Base-by-base conservation (phyloP, 176 grass and related monocot genomes). In the Luzula sylvatica region DNA sequence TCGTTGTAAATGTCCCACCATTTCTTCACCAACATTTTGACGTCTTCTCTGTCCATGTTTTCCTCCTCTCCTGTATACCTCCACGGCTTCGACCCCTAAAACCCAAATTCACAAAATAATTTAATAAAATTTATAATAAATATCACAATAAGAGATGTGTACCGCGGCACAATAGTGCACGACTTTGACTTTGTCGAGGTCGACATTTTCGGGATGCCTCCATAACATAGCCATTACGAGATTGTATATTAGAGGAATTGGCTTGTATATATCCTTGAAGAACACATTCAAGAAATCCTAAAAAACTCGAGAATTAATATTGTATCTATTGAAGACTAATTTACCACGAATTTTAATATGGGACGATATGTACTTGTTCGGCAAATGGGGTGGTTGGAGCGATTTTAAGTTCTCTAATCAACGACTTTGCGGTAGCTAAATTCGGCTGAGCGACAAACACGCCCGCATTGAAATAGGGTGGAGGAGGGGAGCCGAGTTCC, bases 91-190 rank as follows among this genome's bases (percentile, higher is more conserved):
- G 88, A 87, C 0, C 83, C 88, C 53, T 87, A 53, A 12, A 67
- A 15, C 13, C 38, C 5, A 21, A 42, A 18, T 18, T 11, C 20
- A 27, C 28, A 3, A 50, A 26, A 46, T 18, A 5, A 44, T 11
- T 20, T 5, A 26, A 68, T 7, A 14, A 46, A 22, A 41, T 7
- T 59, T 1, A 4, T 3, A 41, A 1, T 2, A 19, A 1, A 35
- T 17, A 39, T 30, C 1, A 6, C 30, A 2, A 7, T 35, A 41
- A 38, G 0, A 12, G 8, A 23, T 58, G 26, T 58, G 14, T 58
- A 87, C 83, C 72, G 82, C 82, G 0, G 82, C 87, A 54, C 87
- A 94, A 72, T 94, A 87, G 75, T 94, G 87, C 58, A 94, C 87
- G 7, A 74, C 82, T 75, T 94, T 94, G 8, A 87, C 78, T 66